Evolutionary conservation across 2,329 filamentous ascomycete species (phyloP).

Genomic region (Pseudocercospora fuligena): DNA sequence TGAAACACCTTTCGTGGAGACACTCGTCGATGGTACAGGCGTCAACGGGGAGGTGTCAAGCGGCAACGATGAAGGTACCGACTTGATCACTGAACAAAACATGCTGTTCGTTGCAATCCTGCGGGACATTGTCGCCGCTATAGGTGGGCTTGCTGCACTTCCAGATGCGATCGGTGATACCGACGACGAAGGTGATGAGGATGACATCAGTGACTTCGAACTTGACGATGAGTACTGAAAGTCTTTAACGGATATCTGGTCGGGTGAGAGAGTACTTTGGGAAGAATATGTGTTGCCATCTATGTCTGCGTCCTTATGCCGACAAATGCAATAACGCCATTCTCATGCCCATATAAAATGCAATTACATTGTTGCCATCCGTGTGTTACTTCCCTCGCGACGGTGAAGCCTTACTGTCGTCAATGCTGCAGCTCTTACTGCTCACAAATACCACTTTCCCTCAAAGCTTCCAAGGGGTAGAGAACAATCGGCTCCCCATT

Average conservation of each 20-base stretch:
- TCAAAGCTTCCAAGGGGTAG: conserved; percentile 43
- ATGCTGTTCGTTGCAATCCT: neutral
- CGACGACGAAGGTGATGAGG: neutral
- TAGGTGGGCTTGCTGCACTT: neutral
- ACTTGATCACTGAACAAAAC: neutral
- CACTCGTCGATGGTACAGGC: neutral
- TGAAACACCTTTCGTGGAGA: neutral
- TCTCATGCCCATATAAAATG: neutral
- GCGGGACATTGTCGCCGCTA: neutral
- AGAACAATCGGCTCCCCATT: conserved; percentile 52
- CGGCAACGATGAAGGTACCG: neutral
- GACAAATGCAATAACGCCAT: neutral
- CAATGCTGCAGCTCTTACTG: neutral
- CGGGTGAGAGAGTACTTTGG: neutral
- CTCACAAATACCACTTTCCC: conserved; percentile 44
- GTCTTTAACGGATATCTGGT: neutral
- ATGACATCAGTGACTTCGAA: neutral
- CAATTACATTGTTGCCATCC: no score
- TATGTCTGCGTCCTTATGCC: neutral
- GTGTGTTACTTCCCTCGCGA: no score
- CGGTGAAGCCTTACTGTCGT: neutral
- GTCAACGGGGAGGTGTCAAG: neutral
- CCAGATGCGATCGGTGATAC: neutral
- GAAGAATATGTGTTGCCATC: neutral
- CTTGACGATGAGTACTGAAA: neutral